These are phyloP conservation scores for Boletus edulis DNA, from an alignment of 768 basidiomycete genomes.

Conservation along the genomic window DNA sequence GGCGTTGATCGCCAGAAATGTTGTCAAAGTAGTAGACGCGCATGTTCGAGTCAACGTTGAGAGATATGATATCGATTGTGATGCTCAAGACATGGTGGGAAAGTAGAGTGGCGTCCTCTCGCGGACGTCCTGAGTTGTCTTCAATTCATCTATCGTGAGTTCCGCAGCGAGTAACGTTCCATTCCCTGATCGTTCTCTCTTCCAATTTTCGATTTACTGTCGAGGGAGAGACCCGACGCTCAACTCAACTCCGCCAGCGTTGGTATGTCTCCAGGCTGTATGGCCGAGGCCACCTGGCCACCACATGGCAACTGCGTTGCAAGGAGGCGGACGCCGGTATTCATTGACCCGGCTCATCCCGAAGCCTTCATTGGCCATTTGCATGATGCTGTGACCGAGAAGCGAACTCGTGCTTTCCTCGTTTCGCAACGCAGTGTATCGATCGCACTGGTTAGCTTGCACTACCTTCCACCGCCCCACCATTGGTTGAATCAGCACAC, in stretches of 20 bases:
- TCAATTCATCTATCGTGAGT: too few relatives aligned
- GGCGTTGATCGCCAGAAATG: slow-evolving; percentile 76
- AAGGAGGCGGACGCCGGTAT: background rate
- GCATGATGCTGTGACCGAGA: slow-evolving; percentile 12
- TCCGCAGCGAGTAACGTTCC: too few relatives aligned
- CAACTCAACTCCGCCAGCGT: too few relatives aligned
- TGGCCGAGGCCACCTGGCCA: background rate
- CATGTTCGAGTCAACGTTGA: slow-evolving; percentile 38
- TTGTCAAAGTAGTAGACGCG: slow-evolving; percentile 76
- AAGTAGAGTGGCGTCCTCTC: too few relatives aligned
- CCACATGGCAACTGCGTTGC: slow-evolving; percentile 4
- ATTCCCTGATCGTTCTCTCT: too few relatives aligned
- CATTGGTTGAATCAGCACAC: background rate
- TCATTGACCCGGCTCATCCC: background rate
- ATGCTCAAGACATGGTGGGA: too few relatives aligned
- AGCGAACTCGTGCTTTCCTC: slow-evolving; percentile 12
- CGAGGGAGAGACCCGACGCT: too few relatives aligned
- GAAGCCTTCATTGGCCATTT: background rate
- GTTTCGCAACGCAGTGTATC: background rate
- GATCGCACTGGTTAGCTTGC: background rate
- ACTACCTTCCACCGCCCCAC: background rate
- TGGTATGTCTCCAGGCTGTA: too few relatives aligned
- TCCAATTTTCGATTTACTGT: too few relatives aligned
- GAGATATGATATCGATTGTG: too few relatives aligned
- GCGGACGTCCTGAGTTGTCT: too few relatives aligned